Percentiles rank a stretch among this genome's conserved stretches.
These are phyloP conservation scores for Solidago caesia DNA, from an alignment of 129 eudicot genomes.

Conservation along the genomic window DNA sequence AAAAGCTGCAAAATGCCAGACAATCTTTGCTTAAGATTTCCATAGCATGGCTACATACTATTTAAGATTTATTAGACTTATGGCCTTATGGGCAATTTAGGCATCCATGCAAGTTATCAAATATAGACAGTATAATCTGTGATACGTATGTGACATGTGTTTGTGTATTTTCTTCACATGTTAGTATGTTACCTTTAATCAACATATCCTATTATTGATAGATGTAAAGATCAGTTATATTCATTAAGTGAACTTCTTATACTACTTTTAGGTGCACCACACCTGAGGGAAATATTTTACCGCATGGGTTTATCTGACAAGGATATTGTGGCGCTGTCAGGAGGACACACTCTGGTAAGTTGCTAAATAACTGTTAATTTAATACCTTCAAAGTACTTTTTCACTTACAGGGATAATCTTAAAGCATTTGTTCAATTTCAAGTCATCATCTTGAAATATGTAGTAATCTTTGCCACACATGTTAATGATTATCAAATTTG, in stretches of 20 bases:
- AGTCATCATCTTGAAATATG: background rate
- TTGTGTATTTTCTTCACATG: slow-evolving; percentile 3
- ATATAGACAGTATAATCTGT: background rate
- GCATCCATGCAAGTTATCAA: too few species aligned
- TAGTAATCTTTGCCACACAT: slow-evolving; percentile 21
- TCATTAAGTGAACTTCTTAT: slow-evolving; percentile 15
- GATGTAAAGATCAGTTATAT: slow-evolving; percentile 17
- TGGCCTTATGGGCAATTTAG: too few species aligned
- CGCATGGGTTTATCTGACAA: slow-evolving; percentile 95
- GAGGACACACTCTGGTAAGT: slow-evolving; percentile 94
- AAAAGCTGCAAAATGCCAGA: background rate
- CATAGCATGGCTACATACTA: background rate
- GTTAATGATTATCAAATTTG: slow-evolving; percentile 11
- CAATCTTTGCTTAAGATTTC: background rate
- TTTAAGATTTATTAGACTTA: background rate
- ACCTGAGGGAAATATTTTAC: slow-evolving; percentile 78
- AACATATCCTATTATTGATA: background rate
- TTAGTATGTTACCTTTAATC: slow-evolving; percentile 2
- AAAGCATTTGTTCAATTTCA: background rate
- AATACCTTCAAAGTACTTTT: slow-evolving; percentile 19
- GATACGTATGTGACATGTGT: background rate
- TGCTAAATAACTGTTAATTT: slow-evolving; percentile 11
- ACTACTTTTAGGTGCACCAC: slow-evolving; percentile 62
- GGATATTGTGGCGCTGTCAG: slow-evolving; percentile 95
- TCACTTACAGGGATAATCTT: slow-evolving; percentile 1